A percentile compares a stretch with the other conserved stretches of the same genome.
Conservation (phyloP, 805 yeast species). For the Starmerella geochares region DNA sequence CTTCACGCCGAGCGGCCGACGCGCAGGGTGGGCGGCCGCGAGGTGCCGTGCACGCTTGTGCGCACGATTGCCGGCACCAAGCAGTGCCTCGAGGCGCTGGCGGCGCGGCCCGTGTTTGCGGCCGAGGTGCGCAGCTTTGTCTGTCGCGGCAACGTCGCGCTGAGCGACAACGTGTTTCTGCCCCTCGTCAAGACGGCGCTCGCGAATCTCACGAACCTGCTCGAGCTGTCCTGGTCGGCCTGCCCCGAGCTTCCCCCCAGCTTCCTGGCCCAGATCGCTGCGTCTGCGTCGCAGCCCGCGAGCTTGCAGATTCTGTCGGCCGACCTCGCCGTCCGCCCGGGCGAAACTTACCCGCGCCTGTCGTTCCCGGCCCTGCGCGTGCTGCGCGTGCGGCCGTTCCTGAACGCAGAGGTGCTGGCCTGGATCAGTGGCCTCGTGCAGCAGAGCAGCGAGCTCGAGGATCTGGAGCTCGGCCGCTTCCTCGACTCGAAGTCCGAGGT, state of each 20-base stretch:
- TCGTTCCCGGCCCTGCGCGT: constrained; percentile 19
- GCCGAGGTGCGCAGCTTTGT: constrained; percentile 21
- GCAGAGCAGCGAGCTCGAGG: constrained; percentile 18
- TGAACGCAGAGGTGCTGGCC: constrained; percentile 18
- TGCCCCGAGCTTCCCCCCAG: constrained; percentile 30
- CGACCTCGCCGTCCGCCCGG: constrained; percentile 23
- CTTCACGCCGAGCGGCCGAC: constrained; percentile 20
- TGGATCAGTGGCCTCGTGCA: constrained; percentile 21
- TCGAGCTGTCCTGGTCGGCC: constrained; percentile 30
- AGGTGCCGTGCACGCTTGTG: constrained; percentile 24
- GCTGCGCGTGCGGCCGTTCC: constrained; percentile 26
- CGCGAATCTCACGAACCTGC: constrained; percentile 22
- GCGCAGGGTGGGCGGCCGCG: not conserved
- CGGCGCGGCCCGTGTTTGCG: constrained; percentile 14
- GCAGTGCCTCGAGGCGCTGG: constrained; percentile 27
- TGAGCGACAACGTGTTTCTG: constrained; percentile 28
- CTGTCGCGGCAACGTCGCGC: constrained; percentile 22
- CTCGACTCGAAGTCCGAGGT: constrained; percentile 23
- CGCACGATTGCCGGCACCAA: constrained; percentile 31
- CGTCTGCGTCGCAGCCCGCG: not conserved
- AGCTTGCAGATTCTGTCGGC: constrained; percentile 14
- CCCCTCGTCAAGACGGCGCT: constrained; percentile 21
- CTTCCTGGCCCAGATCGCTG: constrained; percentile 23
- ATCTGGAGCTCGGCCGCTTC: constrained; percentile 22
- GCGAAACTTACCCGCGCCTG: constrained; percentile 19